phyloP scores from a whole-genome alignment of 306 rosid species.

The Senna siamea region DNA sequence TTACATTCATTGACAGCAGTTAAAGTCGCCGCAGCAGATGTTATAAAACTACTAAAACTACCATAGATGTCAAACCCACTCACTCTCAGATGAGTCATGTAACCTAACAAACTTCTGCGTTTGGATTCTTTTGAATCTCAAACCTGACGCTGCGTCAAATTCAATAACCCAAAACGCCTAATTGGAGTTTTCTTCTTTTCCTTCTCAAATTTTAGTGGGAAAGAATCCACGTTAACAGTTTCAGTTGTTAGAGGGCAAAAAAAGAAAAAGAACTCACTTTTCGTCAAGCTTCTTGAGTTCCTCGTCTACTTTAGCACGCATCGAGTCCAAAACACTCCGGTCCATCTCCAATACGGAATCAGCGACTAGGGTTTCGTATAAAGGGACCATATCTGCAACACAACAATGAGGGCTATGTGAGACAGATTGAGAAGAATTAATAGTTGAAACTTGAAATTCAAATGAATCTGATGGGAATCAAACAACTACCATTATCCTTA shows the following conservation, averaged over 20 bases:
- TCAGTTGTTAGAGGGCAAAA: not conserved
- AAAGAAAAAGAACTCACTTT: slow-evolving; percentile 64
- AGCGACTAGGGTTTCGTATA: slow-evolving; percentile 82
- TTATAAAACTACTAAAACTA: not conserved
- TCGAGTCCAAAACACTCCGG: slow-evolving; percentile 69
- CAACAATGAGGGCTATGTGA: not conserved
- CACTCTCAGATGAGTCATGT: not conserved
- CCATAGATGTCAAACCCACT: not conserved
- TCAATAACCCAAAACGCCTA: slow-evolving; percentile 1
- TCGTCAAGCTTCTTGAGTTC: slow-evolving; percentile 89
- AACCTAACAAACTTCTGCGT: not conserved
- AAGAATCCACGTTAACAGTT: not conserved
- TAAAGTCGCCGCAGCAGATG: not conserved
- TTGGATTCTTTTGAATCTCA: slow-evolving; percentile 30
- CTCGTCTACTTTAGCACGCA: slow-evolving; percentile 76
- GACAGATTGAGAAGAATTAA: not conserved
- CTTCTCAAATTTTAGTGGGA: not conserved
- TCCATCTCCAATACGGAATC: slow-evolving; percentile 73
- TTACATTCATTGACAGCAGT: not conserved
- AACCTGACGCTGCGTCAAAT: not conserved
- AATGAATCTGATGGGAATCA: not conserved
- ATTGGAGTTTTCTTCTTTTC: not conserved
- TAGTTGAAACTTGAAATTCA: not conserved
- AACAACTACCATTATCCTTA: slow-evolving; percentile 68
- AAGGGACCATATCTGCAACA: slow-evolving; percentile 75